Base-by-base conservation (phyloP, 2,329 filamentous ascomycete species). In the Dactylellina parvicollis region DNA sequence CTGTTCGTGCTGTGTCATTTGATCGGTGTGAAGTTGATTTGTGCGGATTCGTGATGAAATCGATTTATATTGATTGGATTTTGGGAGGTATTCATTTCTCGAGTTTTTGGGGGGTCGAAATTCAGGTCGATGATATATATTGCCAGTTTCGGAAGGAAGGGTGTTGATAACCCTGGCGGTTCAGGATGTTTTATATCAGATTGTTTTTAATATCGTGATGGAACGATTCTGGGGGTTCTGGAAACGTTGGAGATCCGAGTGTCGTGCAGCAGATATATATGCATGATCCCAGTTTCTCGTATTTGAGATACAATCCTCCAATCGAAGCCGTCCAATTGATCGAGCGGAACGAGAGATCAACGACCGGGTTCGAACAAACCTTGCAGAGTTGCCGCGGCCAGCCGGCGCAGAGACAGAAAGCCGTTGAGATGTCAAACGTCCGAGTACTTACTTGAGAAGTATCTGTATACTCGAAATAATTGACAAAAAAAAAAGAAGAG, bases 1-100 rank as follows among this genome's bases (percentile, higher is more conserved):
- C n/a, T 69, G 36, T 69, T 57, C 24, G 18, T 69, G 44, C 36
- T 69, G 9, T 69, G 64, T 26, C 36, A 59, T 44, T 24, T 69
- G 44, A 32, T 69, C 10, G 64, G 64, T 18, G 46, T 69, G 5
- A 59, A 8, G 12, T 34, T 67, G 52, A 38, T 67, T 24, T 67
- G 40, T 52, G 62, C 62, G 26, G 62, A 67, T 52, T 65, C 47
- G 28, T 65, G 22, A 61, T 26, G 32, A 22, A n/a, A n/a, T n/a
- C n/a, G n/a, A n/a, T 18, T 57, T 2, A 64, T 40, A 24, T 42
- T 26, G 14, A 38, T 49, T 4, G 20, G 42, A 24, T 46, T 24
- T 16, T 12, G 44, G 12, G 26, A 50, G n/a, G 28, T 50, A 50
- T 12, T 16, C 16, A 50, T 50, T 3, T 20, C 1, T 10, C 16